Conservation (phyloP, 441 rosid species). For the Monsonia emarginata region DNA sequence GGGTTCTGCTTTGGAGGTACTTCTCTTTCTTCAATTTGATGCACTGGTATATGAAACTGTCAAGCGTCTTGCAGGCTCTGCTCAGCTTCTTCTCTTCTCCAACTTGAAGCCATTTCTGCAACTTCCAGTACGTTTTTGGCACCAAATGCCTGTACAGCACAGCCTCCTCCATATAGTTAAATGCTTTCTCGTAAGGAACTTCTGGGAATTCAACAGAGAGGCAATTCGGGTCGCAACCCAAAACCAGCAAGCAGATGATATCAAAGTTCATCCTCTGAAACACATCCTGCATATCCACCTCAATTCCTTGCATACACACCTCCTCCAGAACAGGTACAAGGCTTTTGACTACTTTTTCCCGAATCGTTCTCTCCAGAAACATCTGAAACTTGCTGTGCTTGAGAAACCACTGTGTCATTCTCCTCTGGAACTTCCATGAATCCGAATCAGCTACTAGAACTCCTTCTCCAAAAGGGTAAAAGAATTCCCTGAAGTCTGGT, state of each 20-base stretch:
- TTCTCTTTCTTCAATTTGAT: conserved; percentile 10
- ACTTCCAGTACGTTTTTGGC: conserved; percentile 23
- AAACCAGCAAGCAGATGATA: conserved; percentile 7
- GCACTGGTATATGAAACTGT: background rate
- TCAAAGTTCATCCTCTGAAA: conserved; percentile 14
- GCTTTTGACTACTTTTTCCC: background rate
- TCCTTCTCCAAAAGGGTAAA: background rate
- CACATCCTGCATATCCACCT: conserved; percentile 6
- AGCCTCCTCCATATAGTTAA: conserved; percentile 12
- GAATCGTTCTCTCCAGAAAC: background rate
- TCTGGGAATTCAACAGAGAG: conserved; percentile 17
- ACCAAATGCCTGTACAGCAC: conserved; percentile 8
- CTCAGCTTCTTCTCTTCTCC: conserved; percentile 25
- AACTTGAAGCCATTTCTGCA: conserved; percentile 23
- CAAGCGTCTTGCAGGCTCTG: conserved; percentile 6
- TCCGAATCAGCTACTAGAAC: conserved; percentile 1
- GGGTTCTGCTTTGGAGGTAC: background rate
- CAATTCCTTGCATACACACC: background rate
- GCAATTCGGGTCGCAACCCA: conserved; percentile 18
- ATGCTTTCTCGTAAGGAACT: conserved; percentile 7
- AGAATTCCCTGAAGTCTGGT: background rate
- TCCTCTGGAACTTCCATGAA: conserved; percentile 9
- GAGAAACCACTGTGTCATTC: background rate
- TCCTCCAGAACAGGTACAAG: background rate
- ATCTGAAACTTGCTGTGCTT: background rate